These are phyloP conservation scores for Candida michaelii DNA, from an alignment of 805 yeast species.

Conservation along the genomic window DNA sequence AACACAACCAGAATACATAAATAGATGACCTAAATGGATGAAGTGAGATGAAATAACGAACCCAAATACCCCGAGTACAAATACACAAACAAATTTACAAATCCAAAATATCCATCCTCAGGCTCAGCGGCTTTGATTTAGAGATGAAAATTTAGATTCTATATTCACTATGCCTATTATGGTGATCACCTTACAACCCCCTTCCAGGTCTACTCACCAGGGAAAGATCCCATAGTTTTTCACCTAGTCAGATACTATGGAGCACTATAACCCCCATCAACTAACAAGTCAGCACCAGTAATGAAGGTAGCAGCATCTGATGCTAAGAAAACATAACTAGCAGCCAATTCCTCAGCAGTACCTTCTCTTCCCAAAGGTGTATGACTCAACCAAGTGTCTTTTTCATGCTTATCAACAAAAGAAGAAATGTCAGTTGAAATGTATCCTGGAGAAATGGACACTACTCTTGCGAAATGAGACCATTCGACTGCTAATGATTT, in stretches of 20 bases:
- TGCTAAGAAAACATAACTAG: conserved; percentile 46
- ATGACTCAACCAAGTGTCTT: conserved; percentile 38
- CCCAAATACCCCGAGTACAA: too few species aligned
- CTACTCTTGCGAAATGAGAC: conserved; percentile 48
- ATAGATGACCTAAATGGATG: too few species aligned
- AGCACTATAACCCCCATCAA: conserved; percentile 48
- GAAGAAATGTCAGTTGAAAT: conserved; percentile 40
- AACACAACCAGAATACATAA: too few species aligned
- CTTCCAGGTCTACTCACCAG: too few species aligned
- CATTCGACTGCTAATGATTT: conserved; percentile 47
- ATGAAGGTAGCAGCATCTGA: conserved; percentile 44
- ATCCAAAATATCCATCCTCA: too few species aligned
- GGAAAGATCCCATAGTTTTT: not conserved
- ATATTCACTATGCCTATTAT: too few species aligned
- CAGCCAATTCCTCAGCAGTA: conserved; percentile 43
- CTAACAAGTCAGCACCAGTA: conserved; percentile 45
- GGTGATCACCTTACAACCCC: too few species aligned
- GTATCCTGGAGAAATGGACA: conserved; percentile 46
- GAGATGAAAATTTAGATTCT: too few species aligned
- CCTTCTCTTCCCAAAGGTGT: conserved; percentile 50
- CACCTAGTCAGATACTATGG: conserved; percentile 16
- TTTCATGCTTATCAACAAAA: conserved; percentile 33
- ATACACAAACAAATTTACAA: too few species aligned
- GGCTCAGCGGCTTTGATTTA: too few species aligned
- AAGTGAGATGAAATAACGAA: too few species aligned